Conservation (phyloP, 768 basidiomycete species). For the Boletus vermiculosoides region DNA sequence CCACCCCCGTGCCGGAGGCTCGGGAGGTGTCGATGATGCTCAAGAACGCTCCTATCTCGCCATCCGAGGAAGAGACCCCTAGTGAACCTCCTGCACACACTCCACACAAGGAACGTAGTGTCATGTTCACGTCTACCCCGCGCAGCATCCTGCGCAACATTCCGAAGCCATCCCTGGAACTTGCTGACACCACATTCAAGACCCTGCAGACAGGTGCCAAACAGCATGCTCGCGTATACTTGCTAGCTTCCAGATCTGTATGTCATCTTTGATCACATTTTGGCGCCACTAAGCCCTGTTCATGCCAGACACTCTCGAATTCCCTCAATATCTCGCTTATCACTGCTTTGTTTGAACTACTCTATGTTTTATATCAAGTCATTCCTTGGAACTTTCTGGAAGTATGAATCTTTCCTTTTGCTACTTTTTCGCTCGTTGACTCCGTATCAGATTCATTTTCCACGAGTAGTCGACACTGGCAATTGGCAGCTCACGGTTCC, state of each 20-base stretch:
- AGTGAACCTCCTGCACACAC: constrained; percentile 5
- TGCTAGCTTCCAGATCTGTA: constrained; percentile 31
- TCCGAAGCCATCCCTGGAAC: constrained; percentile 19
- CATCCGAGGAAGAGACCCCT: constrained; percentile 24
- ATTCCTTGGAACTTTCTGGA: constrained; percentile 52
- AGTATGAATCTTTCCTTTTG: constrained; percentile 30
- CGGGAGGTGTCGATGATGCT: constrained; percentile 53
- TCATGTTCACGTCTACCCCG: constrained; percentile 26
- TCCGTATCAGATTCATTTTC: constrained; percentile 15
- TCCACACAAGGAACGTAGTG: constrained; percentile 17
- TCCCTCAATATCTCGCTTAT: constrained; percentile 60
- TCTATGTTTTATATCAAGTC: constrained; percentile 50
- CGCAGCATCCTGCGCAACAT: constrained; percentile 28
- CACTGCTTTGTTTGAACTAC: constrained; percentile 52
- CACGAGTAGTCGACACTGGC: constrained; percentile 6
- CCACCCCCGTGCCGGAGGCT: constrained; percentile 49
- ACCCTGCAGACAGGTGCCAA: constrained; percentile 19
- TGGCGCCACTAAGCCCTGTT: not conserved
- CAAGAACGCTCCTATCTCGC: constrained; percentile 44
- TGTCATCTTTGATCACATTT: constrained; percentile 1
- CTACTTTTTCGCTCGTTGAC: constrained; percentile 1
- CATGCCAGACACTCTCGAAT: constrained; percentile 57
- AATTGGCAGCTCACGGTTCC: constrained; percentile 31
- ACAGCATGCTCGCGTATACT: constrained; percentile 18
- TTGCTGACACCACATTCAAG: constrained; percentile 23